Base-by-base conservation (phyloP, 352 stramenopile genomes). In the Phytophthora sp. region DNA sequence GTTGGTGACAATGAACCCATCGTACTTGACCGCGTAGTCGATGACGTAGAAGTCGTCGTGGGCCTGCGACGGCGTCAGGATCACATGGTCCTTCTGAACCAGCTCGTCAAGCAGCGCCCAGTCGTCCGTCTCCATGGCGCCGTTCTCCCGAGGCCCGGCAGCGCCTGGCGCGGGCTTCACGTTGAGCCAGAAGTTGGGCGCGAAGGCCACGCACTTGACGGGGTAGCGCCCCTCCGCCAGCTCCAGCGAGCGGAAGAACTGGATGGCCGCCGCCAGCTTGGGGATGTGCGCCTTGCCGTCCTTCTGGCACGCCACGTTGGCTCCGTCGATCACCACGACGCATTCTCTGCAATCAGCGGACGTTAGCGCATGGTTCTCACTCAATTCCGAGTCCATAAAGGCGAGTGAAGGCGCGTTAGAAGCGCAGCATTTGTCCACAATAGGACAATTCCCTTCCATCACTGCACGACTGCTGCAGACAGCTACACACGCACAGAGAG, bases 21-120 rank as follows among this genome's bases (percentile, higher is more conserved):
- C 61, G 70, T 97, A 76, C 53, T 91, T 92, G 64, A 91, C 83
- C 3, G 89, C 87, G 59, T 97, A 97, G 63, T 94, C 87, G 63
- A 97, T 97, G 51, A 95, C 89, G 57, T 97, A 97, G 31, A 83
- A 96, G 65, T 97, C 91, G 44, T 97, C 91, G 57, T 97, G 84
- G 8, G 84, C 82, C 69, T 92, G 87, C 8, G 87, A 90, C 27
- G 84, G 87, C n/a, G 84, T 94, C 31, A 93, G 76, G 27, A 90
- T 79, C 21, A 93, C 82, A 27, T 76, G 62, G 48, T 91, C 76
- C 42, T 90, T 66, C 17, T 86, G 72, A 21, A 94, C 82, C 32
- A 95, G 59, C 5, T 63, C 41, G 23, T 72, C 52, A 3, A 95
- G 73, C 26, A 88, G 56, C 5, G 45, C 54, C 66, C 61, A 77